Evolutionary conservation across 2,329 filamentous ascomycete species (phyloP).

Genomic region (Ophiostoma ulmi): DNA sequence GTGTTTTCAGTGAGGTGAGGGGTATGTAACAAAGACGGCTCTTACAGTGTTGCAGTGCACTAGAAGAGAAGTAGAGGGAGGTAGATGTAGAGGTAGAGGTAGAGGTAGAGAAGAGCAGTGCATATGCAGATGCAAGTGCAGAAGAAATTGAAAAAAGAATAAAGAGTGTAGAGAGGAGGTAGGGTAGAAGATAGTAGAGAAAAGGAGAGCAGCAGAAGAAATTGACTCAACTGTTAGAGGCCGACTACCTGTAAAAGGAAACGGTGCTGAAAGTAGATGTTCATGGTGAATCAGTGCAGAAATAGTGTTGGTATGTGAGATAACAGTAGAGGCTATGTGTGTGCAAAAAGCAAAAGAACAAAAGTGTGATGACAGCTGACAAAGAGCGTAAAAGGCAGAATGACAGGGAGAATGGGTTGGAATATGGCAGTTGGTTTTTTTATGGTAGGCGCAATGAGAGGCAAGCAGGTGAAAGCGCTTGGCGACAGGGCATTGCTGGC

Average conservation of each 20-base stretch:
- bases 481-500: slow-evolving; percentile 7
- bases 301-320: background rate
- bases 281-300: background rate
- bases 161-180: background rate
- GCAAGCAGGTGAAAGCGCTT: slow-evolving; percentile 8
- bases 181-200: background rate
- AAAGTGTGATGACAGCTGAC: background rate
- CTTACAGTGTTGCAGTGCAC: background rate
- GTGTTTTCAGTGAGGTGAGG: slow-evolving; percentile 18
- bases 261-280: background rate
- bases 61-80: slow-evolving; percentile 1
- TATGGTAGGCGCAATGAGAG: background rate
- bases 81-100: background rate
- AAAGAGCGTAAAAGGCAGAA: background rate
- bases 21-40: slow-evolving; percentile 14
- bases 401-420: background rate
- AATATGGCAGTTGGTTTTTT: background rate
- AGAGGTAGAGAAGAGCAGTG: slow-evolving; percentile 8
- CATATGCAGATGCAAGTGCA: background rate
- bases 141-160: slow-evolving; percentile 5
- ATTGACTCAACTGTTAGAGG: slow-evolving; percentile 23
- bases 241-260: slow-evolving; percentile 20
- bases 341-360: background rate
- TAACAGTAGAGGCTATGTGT: background rate
- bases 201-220: background rate